Conservation (phyloP, 2,329 filamentous ascomycete species). For the Fusarium sp. region DNA sequence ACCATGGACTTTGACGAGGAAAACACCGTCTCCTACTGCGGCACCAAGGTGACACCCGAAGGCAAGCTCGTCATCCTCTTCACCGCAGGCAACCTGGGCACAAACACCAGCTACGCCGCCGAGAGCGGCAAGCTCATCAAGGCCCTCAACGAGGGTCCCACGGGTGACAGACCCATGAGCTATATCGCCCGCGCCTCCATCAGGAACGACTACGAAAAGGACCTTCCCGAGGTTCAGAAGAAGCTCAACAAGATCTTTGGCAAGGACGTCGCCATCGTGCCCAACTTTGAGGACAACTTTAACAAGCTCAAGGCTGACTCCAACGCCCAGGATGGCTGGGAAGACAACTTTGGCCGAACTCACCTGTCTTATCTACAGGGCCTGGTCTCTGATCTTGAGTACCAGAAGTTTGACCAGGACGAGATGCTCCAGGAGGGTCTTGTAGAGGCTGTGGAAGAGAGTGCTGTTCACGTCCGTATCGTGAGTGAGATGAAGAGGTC, state of each 20-base stretch:
- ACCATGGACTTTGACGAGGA: constrained; percentile 60
- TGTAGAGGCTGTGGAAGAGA: constrained; percentile 58
- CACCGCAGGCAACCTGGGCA: constrained; percentile 54
- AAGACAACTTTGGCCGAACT: constrained; percentile 56
- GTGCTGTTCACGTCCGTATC: constrained; percentile 58
- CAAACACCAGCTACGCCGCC: constrained; percentile 58
- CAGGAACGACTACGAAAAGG: constrained; percentile 55
- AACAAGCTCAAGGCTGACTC: constrained; percentile 53
- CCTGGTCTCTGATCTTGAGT: constrained; percentile 55
- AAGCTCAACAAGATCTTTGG: constrained; percentile 55
- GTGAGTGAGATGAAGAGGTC: constrained; percentile 56
- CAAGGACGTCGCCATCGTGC: constrained; percentile 59
- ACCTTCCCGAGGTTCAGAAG: constrained; percentile 52
- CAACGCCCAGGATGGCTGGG: constrained; percentile 52
- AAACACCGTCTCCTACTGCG: constrained; percentile 58
- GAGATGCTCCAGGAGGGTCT: constrained; percentile 63
- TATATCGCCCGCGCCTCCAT: constrained; percentile 59
- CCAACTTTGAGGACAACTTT: constrained; percentile 60
- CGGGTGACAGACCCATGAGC: constrained; percentile 50
- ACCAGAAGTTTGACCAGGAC: constrained; percentile 60
- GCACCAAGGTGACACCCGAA: constrained; percentile 54
- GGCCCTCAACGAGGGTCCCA: constrained; percentile 61
- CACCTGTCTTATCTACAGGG: constrained; percentile 58
- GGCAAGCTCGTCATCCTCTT: constrained; percentile 64
- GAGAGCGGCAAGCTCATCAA: constrained; percentile 52